These are phyloP conservation scores for Vitis hybrid DNA, from an alignment of 177 flowering plant species.

Conservation along the genomic window DNA sequence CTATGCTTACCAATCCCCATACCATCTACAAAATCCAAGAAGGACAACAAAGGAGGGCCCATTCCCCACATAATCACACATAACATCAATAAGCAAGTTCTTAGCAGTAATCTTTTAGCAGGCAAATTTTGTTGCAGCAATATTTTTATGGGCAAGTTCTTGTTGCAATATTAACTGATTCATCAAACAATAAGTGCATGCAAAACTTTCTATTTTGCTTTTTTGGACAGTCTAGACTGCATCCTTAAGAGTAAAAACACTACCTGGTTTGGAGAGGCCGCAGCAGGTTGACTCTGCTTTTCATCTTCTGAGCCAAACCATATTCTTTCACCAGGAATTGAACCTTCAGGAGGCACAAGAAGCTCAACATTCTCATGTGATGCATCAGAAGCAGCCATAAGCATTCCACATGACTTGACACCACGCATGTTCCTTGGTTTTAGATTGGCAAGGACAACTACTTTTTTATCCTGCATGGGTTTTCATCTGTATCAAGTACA, in stretches of 20 bases:
- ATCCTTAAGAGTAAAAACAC: neutral
- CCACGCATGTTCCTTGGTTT: slow-evolving; percentile 98
- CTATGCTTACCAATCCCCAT: too few species aligned
- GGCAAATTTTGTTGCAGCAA: neutral
- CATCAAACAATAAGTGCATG: neutral
- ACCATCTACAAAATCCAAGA: too few species aligned
- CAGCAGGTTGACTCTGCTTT: slow-evolving; percentile 40
- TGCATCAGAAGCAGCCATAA: slow-evolving; percentile 90
- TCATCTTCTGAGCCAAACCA: slow-evolving; percentile 85
- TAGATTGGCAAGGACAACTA: slow-evolving; percentile 85
- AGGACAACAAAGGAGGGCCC: too few species aligned
- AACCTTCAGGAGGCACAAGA: slow-evolving; percentile 79
- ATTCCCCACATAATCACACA: neutral
- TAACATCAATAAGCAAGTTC: neutral
- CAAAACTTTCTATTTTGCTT: neutral
- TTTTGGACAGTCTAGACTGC: neutral
- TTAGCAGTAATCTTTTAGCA: neutral
- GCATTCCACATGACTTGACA: slow-evolving; percentile 88
- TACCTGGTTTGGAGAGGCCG: slow-evolving; percentile 87
- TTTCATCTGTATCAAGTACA: slow-evolving; percentile 1
- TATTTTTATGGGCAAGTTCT: neutral
- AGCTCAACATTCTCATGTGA: slow-evolving; percentile 92
- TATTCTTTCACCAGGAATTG: slow-evolving; percentile 78
- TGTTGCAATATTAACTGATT: neutral
- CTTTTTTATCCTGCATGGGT: slow-evolving; percentile 48